phyloP scores from a whole-genome alignment of 495 filamentous ascomycete species.

The Hyaloscypha hepaticicola region DNA sequence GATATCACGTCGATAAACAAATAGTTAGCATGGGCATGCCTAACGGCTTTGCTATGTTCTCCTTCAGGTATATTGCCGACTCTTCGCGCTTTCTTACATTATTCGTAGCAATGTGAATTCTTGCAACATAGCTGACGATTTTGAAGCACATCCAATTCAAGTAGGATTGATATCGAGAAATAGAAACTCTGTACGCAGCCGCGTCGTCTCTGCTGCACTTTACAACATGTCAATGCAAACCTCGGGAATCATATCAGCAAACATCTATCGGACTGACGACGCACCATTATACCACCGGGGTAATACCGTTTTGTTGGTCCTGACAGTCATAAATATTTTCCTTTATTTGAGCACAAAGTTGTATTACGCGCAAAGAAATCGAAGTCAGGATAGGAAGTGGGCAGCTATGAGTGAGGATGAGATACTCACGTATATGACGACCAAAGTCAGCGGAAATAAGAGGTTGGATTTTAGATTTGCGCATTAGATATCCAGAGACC shows the following conservation, averaged over 20 bases:
- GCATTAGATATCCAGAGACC: no score
- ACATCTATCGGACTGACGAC: constrained; percentile 55
- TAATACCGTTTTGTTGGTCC: constrained; percentile 32
- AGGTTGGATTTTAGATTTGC: constrained; percentile 50
- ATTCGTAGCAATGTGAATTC: constrained; percentile 61
- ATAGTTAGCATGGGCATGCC: constrained; percentile 57
- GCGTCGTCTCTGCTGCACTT: constrained; percentile 6
- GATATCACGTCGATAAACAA: constrained; percentile 50
- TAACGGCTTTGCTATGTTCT: constrained; percentile 47
- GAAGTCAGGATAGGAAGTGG: constrained; percentile 40
- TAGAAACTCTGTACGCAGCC: constrained; percentile 41
- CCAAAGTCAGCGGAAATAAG: constrained; percentile 42
- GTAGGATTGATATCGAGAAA: constrained; percentile 54
- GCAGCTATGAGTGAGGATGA: constrained; percentile 40
- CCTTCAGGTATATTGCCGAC: no score
- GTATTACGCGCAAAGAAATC: constrained; percentile 48
- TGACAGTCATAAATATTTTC: constrained; percentile 31
- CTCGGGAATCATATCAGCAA: constrained; percentile 53
- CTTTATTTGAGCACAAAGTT: constrained; percentile 40
- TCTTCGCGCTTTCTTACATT: constrained; percentile 37
- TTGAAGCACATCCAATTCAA: constrained; percentile 64
- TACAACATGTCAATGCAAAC: constrained; percentile 66
- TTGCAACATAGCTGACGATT: constrained; percentile 50
- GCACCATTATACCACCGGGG: constrained; percentile 51
- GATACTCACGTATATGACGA: constrained; percentile 38